Evolutionary conservation across 2,329 filamentous ascomycete genomes (phyloP).

Genomic region (Zasmidium angulare): DNA sequence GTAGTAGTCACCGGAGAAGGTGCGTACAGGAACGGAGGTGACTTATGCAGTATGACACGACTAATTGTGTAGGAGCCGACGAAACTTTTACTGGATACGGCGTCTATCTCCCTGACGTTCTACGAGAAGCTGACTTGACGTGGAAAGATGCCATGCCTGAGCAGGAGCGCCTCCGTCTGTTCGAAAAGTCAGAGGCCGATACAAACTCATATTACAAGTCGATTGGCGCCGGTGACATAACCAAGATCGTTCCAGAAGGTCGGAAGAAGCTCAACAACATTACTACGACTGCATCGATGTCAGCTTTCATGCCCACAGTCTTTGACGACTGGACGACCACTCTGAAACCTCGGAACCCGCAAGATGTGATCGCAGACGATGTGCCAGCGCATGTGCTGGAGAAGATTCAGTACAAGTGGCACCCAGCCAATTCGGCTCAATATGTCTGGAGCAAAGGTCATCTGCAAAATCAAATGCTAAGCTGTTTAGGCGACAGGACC

Average conservation of each 20-base stretch:
- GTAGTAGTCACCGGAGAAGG: constrained; percentile 45
- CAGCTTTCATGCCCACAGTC: constrained; percentile 37
- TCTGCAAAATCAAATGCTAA: constrained; percentile 42
- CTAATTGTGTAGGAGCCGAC: constrained; percentile 36
- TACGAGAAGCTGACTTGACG: constrained; percentile 50
- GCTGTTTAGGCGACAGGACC: constrained; percentile 45
- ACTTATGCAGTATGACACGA: neutral
- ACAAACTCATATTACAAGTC: constrained; percentile 11
- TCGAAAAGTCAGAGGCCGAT: constrained; percentile 24
- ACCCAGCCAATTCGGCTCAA: constrained; percentile 42
- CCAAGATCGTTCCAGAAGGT: constrained; percentile 14
- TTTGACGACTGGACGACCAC: constrained; percentile 36
- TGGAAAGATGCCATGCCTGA: constrained; percentile 27
- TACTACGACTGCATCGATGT: constrained; percentile 37
- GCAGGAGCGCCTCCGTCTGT: constrained; percentile 15
- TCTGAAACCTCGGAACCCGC: constrained; percentile 1
- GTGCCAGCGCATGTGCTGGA: constrained; percentile 28
- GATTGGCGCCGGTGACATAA: neutral
- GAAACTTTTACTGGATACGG: constrained; percentile 57
- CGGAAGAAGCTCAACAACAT: constrained; percentile 43
- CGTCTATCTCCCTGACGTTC: constrained; percentile 47
- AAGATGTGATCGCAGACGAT: constrained; percentile 9
- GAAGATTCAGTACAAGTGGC: constrained; percentile 38
- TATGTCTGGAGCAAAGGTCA: constrained; percentile 41
- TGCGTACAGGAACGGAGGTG: neutral